phyloP scores from a whole-genome alignment of 2,329 filamentous ascomycete species.

The Xenoacremonium recifei region DNA sequence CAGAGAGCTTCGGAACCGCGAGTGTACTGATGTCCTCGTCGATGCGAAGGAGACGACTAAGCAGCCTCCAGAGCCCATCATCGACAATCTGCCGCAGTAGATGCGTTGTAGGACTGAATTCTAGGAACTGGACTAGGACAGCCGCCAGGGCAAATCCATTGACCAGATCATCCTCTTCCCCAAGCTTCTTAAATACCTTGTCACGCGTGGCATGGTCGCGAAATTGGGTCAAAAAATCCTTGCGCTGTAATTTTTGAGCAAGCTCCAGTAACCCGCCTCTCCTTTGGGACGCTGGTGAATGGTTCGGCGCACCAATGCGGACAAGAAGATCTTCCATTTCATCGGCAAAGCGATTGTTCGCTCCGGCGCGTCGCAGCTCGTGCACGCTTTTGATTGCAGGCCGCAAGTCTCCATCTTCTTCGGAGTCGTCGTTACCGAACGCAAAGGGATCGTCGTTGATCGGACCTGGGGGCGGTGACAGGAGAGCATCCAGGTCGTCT shows the following conservation, averaged over 20 bases:
- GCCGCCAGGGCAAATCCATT: slow-evolving; percentile 64
- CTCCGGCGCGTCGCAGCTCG: slow-evolving; percentile 63
- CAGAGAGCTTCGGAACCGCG: slow-evolving; percentile 67
- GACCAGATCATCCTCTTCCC: slow-evolving; percentile 57
- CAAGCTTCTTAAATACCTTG: slow-evolving; percentile 62
- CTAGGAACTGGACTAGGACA: slow-evolving; percentile 61
- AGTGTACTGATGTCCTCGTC: slow-evolving; percentile 57
- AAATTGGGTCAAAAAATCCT: slow-evolving; percentile 67
- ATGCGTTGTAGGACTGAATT: slow-evolving; percentile 58
- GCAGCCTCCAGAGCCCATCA: slow-evolving; percentile 52
- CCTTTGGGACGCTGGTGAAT: slow-evolving; percentile 49
- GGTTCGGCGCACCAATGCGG: slow-evolving; percentile 53
- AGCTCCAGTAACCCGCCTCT: slow-evolving; percentile 60
- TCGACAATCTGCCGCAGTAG: slow-evolving; percentile 55
- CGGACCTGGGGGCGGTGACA: slow-evolving; percentile 21
- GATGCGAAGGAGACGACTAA: slow-evolving; percentile 53
- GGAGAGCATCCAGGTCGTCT: slow-evolving; percentile 20
- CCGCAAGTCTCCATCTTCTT: slow-evolving; percentile 41
- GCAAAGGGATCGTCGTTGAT: slow-evolving; percentile 23
- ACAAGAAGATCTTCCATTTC: slow-evolving; percentile 64
- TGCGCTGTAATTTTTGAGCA: slow-evolving; percentile 57
- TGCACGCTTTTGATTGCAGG: slow-evolving; percentile 62
- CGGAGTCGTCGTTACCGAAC: slow-evolving; percentile 29
- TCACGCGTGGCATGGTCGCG: slow-evolving; percentile 71
- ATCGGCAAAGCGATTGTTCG: slow-evolving; percentile 64